Evolutionary conservation across 2,329 filamentous ascomycete genomes (phyloP).

Genomic region (Colletotrichum lupini): DNA sequence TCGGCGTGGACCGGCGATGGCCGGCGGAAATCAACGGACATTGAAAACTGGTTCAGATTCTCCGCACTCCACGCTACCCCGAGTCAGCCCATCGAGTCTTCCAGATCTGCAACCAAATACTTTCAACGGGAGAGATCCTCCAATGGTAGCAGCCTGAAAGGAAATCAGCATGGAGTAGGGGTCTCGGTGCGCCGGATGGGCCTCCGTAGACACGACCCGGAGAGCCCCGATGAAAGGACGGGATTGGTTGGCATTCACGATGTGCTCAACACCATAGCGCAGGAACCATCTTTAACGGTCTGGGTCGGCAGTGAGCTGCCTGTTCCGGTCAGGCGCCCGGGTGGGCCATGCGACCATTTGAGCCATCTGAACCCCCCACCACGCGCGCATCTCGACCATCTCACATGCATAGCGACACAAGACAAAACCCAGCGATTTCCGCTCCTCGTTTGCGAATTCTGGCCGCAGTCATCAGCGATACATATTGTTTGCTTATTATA

Average conservation of each 20-base stretch:
- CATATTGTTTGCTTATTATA: neutral
- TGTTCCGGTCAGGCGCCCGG: constrained; percentile 27
- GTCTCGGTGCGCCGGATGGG: constrained; percentile 7
- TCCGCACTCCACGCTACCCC: constrained; percentile 17
- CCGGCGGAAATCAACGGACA: constrained; percentile 22
- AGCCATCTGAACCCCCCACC: constrained; percentile 4
- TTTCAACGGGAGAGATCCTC: neutral
- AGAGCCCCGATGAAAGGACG: constrained; percentile 2
- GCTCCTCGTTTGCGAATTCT: neutral
- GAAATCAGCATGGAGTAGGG: constrained; percentile 1
- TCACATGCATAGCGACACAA: constrained; percentile 18
- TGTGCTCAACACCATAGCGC: neutral
- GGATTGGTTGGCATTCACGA: constrained; percentile 10
- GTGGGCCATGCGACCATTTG: constrained; percentile 10
- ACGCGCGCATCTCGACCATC: constrained; percentile 20
- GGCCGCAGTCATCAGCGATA: neutral
- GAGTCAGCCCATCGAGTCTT: constrained; percentile 23
- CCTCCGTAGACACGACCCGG: constrained; percentile 13
- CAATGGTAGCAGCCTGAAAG: constrained; percentile 19
- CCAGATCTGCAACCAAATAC: neutral
- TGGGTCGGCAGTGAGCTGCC: constrained; percentile 24
- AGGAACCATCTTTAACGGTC: constrained; percentile 22
- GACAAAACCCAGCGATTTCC: constrained; percentile 9
- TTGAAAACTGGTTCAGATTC: neutral
- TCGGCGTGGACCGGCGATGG: constrained; percentile 1